A percentile compares a stretch with the other conserved stretches of the same genome.
Evolutionary conservation across 768 basidiomycete genomes (phyloP).

Genomic region (Auricularia sp.): DNA sequence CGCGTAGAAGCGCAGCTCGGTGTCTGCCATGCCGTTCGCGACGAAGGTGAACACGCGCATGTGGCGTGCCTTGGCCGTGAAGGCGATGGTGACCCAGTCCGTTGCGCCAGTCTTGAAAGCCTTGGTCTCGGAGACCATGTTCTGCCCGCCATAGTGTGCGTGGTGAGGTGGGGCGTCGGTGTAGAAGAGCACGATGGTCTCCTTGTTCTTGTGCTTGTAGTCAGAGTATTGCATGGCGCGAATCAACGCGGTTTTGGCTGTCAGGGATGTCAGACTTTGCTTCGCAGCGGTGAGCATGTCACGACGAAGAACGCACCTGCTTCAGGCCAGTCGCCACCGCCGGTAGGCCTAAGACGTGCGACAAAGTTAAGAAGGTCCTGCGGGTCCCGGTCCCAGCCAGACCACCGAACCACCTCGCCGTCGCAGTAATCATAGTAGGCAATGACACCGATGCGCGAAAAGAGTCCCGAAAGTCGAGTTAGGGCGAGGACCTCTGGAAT

Average conservation of each 20-base stretch:
- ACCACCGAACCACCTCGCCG: conserved; percentile 15
- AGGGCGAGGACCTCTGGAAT: conserved; percentile 20
- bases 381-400: conserved; percentile 14
- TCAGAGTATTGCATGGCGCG: conserved; percentile 16
- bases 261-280: neutral
- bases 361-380: conserved; percentile 13
- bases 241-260: conserved; percentile 20
- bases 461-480: conserved; percentile 17
- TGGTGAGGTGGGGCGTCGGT: conserved; percentile 22
- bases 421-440: conserved; percentile 19
- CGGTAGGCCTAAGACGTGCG: conserved; percentile 7
- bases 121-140: conserved; percentile 12
- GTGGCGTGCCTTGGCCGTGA: conserved; percentile 12
- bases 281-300: neutral
- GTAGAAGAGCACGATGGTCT: conserved; percentile 20
- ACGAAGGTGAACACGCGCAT: conserved; percentile 18
- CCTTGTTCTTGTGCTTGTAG: conserved; percentile 12
- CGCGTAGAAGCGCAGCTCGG: conserved; percentile 12
- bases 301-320: conserved; percentile 1
- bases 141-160: conserved; percentile 8
- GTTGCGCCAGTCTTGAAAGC: conserved; percentile 16
- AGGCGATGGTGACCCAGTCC: conserved; percentile 20
- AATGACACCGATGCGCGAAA: conserved; percentile 17
- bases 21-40: conserved; percentile 4
- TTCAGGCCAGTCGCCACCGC: conserved; percentile 21